Evolutionary conservation across 306 rosid genomes (phyloP).

Genomic region (Senna tora): DNA sequence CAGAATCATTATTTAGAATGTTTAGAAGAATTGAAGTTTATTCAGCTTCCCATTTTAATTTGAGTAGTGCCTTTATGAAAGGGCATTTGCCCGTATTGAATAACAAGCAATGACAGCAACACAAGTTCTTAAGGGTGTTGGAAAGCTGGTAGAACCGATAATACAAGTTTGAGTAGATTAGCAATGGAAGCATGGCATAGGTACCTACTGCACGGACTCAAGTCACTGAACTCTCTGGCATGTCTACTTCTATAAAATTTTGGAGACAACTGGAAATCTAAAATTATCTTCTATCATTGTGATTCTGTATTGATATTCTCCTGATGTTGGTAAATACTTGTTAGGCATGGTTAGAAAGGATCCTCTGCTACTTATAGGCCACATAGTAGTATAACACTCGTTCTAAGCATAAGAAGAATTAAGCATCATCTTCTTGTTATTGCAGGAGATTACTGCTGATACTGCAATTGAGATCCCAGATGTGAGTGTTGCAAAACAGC

Average conservation of each 20-base stretch:
- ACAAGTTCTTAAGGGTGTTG: constrained; percentile 8
- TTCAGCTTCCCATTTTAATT: constrained; percentile 25
- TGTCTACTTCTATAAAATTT: neutral
- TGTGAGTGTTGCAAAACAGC: constrained; percentile 61
- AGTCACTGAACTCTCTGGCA: constrained; percentile 3
- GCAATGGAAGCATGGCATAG: constrained; percentile 8
- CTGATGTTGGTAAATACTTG: neutral
- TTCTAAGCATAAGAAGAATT: constrained; percentile 2
- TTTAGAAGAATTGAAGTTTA: constrained; percentile 11
- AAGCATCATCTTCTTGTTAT: constrained; percentile 22
- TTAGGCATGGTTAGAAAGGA: neutral
- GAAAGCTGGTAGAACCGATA: constrained; percentile 18
- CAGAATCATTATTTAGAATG: neutral
- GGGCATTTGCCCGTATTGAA: constrained; percentile 20
- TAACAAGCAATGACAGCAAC: constrained; percentile 10
- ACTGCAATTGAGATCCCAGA: constrained; percentile 64
- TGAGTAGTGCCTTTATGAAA: neutral
- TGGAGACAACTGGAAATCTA: neutral
- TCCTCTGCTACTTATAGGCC: neutral
- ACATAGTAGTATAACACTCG: neutral
- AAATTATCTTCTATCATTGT: neutral
- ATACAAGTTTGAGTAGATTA: constrained; percentile 11
- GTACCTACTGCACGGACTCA: constrained; percentile 23
- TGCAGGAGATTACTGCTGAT: constrained; percentile 92
- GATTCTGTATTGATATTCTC: constrained; percentile 4